Evolutionary conservation across 1,139 yeast species (phyloP).

Genomic region (Blastobotrys apis): DNA sequence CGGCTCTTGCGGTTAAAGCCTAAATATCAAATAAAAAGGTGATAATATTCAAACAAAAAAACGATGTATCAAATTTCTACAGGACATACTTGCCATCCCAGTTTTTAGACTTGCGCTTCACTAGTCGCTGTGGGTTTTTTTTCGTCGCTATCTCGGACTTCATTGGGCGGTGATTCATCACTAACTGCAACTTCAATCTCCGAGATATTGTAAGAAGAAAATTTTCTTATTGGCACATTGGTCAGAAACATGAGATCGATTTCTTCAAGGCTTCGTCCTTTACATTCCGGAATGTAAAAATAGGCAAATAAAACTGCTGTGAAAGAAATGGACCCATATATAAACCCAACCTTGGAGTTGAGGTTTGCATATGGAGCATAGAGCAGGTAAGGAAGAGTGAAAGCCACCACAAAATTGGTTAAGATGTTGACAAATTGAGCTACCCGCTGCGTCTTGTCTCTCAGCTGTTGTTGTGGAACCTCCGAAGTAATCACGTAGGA

Average conservation of each 20-base stretch:
- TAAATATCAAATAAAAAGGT: no score
- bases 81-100: no score
- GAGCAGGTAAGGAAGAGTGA: conserved; percentile 13
- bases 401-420: conserved; percentile 12
- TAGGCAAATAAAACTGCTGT: conserved; percentile 2
- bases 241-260: conserved; percentile 1
- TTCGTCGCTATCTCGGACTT: no score
- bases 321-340: conserved; percentile 6
- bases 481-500: conserved; percentile 14
- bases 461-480: conserved; percentile 10
- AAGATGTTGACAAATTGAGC: conserved; percentile 13
- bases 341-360: conserved; percentile 14
- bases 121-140: no score
- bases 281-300: not conserved
- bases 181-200: no score
- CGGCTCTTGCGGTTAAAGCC: no score
- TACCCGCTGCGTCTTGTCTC: conserved; percentile 12
- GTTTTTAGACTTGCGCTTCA: no score
- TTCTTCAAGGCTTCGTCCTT: not conserved
- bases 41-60: no score
- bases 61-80: no score
- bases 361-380: conserved; percentile 16
- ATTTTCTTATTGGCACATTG: conserved; percentile 6
- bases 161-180: no score
- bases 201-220: not conserved